Evolutionary conservation across 148 eudicot species (phyloP), one percentile per base, ranked within the genome.

Genomic region (Fagopyrum tataricum): DNA sequence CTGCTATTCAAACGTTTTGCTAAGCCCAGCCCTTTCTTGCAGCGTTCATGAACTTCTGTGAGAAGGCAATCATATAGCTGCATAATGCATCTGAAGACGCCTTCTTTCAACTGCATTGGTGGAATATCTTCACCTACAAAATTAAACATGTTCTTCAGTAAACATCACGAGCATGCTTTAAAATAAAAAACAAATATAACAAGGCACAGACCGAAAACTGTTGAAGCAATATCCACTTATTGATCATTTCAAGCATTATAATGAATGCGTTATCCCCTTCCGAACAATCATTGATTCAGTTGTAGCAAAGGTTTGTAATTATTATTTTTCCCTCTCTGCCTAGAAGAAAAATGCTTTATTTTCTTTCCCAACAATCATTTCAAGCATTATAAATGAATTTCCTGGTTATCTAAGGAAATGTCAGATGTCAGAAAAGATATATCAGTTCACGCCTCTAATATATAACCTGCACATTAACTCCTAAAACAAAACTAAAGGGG

Each of bases 31-130:
- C 99, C 97, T 76, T 90, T 96, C 79, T 96, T 96, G 90, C 97
- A 96, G 64, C 99, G 97, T 82, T 96, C 99, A 68, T 96, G 99
- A 52, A 96, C 99, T 90, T 96, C 99, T 47, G 99, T 92, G 76
- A 96, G 77, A 78, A 96, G 97, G 79, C 99, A 96, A 84, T 96
- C 99, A 78, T 88, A 96, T 52, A 96, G 85, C 75, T 96, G 99
- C 85, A 85, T 83, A 26, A 92, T 85, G 79, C 97, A 92, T 82
- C 99, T 92, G 82, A 96, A 96, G 7, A 96, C 97, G 67, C 97
- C 90, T 81, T 96, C 99, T 83, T 90, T 96, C 83, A 96, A 86
- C 72, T 92, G 99, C 92, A 96, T 96, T 15, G 99, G 99, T 6
- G 99, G 99, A 73, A 96, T 82, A 84, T 96, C 99, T 79, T 96